Percentiles rank a stretch among this genome's conserved stretches.
Evolutionary conservation across 495 filamentous ascomycete species (phyloP).

Genomic region (Aspergillus ostianus): DNA sequence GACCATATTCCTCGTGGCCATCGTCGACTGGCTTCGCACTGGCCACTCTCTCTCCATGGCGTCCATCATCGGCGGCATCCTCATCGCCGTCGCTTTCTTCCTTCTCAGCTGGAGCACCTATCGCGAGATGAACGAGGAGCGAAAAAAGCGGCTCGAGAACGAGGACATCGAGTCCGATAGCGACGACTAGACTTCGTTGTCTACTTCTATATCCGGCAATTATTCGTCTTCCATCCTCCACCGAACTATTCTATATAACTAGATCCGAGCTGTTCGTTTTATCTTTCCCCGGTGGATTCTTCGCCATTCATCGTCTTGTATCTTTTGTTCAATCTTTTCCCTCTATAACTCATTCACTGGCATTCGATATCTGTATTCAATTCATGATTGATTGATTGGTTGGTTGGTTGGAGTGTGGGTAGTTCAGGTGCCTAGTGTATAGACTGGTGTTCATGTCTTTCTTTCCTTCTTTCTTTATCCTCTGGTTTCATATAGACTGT

Average conservation of each 20-base stretch:
- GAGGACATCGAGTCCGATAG: constrained; percentile 43
- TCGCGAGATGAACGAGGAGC: constrained; percentile 85
- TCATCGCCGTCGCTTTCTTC: constrained; percentile 84
- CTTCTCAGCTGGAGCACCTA: constrained; percentile 89
- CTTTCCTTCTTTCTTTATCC: not conserved
- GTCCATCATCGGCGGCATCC: constrained; percentile 73
- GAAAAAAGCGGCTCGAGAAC: constrained; percentile 52
- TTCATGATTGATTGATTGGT: not conserved
- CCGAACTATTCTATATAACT: not conserved
- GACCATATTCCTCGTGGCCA: constrained; percentile 93
- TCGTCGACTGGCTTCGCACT: constrained; percentile 83
- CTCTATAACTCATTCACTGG: not conserved
- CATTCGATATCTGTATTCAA: not conserved
- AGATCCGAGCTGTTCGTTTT: not conserved
- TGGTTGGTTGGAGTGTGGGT: not conserved
- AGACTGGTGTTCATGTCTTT: not conserved
- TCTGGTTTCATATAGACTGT: constrained; percentile 2
- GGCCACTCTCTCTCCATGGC: constrained; percentile 70
- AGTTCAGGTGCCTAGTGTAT: not conserved
- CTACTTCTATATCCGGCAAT: not conserved
- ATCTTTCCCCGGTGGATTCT: not conserved
- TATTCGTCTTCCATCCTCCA: too few species aligned
- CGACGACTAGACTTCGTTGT: constrained; percentile 19
- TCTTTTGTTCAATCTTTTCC: not conserved
- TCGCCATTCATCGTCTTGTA: not conserved